These are phyloP conservation scores for Albizia julibrissin DNA, from an alignment of 306 rosid genomes.

Conservation along the genomic window DNA sequence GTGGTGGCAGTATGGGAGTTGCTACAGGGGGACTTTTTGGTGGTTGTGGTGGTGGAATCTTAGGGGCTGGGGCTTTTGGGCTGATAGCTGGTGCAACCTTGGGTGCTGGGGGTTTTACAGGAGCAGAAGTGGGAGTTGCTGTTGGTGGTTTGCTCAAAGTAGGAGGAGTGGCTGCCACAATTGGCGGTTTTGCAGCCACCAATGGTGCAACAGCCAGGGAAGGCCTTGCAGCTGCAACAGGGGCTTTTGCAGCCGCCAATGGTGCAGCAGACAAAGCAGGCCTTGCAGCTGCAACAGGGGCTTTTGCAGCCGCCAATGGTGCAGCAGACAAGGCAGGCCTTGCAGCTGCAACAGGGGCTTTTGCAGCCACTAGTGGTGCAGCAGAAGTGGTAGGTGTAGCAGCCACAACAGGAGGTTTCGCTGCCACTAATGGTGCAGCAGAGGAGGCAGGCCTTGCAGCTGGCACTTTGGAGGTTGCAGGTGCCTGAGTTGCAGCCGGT, in stretches of 20 bases:
- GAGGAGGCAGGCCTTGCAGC: constrained; percentile 33
- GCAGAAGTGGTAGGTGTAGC: constrained; percentile 25
- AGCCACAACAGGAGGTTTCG: constrained; percentile 2
- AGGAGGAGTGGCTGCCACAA: neutral
- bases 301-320: neutral
- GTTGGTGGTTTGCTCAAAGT: constrained; percentile 6
- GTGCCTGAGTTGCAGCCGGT: neutral
- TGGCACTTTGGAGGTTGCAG: neutral
- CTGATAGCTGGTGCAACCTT: constrained; percentile 55
- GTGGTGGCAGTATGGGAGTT: constrained; percentile 57
- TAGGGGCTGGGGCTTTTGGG: constrained; percentile 56
- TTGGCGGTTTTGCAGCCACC: neutral
- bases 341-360: neutral
- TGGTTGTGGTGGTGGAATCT: constrained; percentile 59
- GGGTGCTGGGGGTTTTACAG: constrained; percentile 58
- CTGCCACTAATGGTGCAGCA: neutral
- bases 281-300: neutral
- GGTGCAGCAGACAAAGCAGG: neutral
- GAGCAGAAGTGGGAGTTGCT: constrained; percentile 50
- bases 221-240: neutral
- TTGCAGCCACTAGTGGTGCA: neutral
- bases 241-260: constrained; percentile 5
- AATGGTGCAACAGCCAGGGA: neutral
- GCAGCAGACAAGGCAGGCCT: constrained; percentile 1
- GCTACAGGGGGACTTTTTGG: constrained; percentile 41